phyloP scores from a whole-genome alignment of 2,329 filamentous ascomycete species.

The Whalleya microplaca region DNA sequence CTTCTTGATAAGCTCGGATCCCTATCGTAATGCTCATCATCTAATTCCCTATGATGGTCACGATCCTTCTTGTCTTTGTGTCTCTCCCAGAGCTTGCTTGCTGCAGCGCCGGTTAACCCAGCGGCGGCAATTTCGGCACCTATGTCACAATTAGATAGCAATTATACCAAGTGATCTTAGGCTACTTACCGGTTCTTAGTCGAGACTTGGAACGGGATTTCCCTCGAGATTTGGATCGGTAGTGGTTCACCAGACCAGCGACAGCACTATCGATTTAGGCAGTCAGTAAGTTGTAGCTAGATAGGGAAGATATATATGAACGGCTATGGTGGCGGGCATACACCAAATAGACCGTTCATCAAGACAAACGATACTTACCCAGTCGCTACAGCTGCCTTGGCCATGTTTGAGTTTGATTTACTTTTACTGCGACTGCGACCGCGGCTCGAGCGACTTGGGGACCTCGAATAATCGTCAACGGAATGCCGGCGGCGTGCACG shows the following conservation, averaged over 20 bases:
- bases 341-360: not conserved
- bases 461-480: constrained; percentile 49
- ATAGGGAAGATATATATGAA: not conserved
- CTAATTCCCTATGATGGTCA: constrained; percentile 40
- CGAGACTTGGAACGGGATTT: constrained; percentile 46
- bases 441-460: constrained; percentile 46
- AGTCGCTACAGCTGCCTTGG: constrained; percentile 62
- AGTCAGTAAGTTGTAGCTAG: constrained; percentile 15
- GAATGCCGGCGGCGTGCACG: constrained; percentile 55
- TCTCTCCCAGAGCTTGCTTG: constrained; percentile 64
- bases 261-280: constrained; percentile 45
- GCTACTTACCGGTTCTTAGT: constrained; percentile 46
- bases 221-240: constrained; percentile 53
- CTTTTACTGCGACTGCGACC: constrained; percentile 48
- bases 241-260: constrained; percentile 61
- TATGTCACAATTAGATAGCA: constrained; percentile 21
- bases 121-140: constrained; percentile 63
- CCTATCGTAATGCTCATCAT: constrained; percentile 39
- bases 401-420: constrained; percentile 46
- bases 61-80: constrained; percentile 63
- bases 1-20: constrained; percentile 54
- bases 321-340: not conserved
- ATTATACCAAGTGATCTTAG: not conserved
- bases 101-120: constrained; percentile 62
- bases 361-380: constrained; percentile 36